These are phyloP conservation scores for Globisporangium sylvaticum DNA, from an alignment of 352 stramenopile species.

Conservation along the genomic window DNA sequence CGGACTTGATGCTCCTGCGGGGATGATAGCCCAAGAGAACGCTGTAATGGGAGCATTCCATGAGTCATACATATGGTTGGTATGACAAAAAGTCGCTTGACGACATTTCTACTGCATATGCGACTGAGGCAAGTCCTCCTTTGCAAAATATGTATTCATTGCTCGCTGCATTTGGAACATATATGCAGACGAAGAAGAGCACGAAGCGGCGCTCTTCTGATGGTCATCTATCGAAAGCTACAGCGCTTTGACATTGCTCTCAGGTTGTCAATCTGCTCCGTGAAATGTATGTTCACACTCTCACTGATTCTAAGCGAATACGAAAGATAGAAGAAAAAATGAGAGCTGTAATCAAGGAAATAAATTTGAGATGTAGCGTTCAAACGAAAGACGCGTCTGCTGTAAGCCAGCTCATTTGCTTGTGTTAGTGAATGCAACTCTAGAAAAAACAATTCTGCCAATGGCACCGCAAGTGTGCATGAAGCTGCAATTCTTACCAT, in stretches of 20 bases:
- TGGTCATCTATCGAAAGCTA: not conserved
- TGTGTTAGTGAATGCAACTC: not conserved
- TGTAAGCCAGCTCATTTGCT: slow-evolving; percentile 15
- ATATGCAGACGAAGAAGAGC: not conserved
- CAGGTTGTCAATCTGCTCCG: slow-evolving; percentile 12
- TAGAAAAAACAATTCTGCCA: slow-evolving; percentile 2
- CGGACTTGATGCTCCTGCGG: not conserved
- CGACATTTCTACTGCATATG: not conserved
- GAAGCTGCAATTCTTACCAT: slow-evolving; percentile 17
- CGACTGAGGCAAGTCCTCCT: no score
- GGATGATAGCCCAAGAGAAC: not conserved
- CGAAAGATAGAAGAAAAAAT: slow-evolving; percentile 24
- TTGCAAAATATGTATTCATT: slow-evolving; percentile 1
- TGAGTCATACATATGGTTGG: not conserved
- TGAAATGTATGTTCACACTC: slow-evolving; percentile 2
- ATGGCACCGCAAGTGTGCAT: slow-evolving; percentile 11
- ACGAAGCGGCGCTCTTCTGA: not conserved
- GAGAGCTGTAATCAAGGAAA: slow-evolving; percentile 16
- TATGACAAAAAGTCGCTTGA: not conserved
- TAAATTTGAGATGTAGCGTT: slow-evolving; percentile 19
- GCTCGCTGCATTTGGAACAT: not conserved
- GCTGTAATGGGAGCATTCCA: not conserved
- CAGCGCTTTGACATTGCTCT: not conserved
- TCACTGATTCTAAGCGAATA: slow-evolving; percentile 14
- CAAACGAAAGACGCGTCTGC: slow-evolving; percentile 19